Percentiles rank a stretch among this genome's conserved stretches.
Conservation (phyloP, 1,284 basidiomycete genomes). For the Trichosporon sp. region DNA sequence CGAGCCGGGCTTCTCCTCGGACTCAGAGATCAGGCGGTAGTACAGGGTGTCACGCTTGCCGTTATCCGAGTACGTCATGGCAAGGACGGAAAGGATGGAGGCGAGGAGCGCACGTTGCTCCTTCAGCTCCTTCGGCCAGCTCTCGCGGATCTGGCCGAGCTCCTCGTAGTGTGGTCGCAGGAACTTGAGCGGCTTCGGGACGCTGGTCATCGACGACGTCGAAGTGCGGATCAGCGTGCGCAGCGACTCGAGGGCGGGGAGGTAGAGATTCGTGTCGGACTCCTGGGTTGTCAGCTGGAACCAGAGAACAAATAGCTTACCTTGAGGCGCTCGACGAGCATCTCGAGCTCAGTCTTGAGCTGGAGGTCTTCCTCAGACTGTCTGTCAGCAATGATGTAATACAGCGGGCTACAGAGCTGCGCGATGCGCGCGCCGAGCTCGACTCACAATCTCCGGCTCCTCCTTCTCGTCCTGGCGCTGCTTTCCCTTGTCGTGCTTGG, state of each 20-base stretch:
- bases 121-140: conserved; percentile 66
- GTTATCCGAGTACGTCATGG: conserved; percentile 99
- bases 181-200: conserved; percentile 99
- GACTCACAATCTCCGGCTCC: conserved; percentile 71
- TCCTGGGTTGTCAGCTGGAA: conserved; percentile 67
- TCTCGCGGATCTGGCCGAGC: conserved; percentile 77
- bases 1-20: conserved; percentile 82
- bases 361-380: conserved; percentile 95
- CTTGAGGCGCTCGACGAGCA: conserved; percentile 93
- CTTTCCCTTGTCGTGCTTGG: conserved; percentile 56
- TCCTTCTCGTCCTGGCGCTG: conserved; percentile 58
- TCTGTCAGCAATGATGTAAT: conserved; percentile 23
- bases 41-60: conserved; percentile 90
- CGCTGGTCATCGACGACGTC: conserved; percentile 99
- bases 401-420: not conserved
- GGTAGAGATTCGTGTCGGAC: conserved; percentile 78
- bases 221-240: conserved; percentile 93
- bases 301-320: no score
- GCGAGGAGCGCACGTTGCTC: conserved; percentile 91
- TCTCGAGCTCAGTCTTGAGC: conserved; percentile 92
- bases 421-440: no score
- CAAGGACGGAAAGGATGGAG: conserved; percentile 97
- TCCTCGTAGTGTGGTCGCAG: conserved; percentile 92
- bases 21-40: conserved; percentile 82
- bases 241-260: conserved; percentile 89